Evolutionary conservation across 352 stramenopile genomes (phyloP).

Genomic region (Phytophthora pisi): DNA sequence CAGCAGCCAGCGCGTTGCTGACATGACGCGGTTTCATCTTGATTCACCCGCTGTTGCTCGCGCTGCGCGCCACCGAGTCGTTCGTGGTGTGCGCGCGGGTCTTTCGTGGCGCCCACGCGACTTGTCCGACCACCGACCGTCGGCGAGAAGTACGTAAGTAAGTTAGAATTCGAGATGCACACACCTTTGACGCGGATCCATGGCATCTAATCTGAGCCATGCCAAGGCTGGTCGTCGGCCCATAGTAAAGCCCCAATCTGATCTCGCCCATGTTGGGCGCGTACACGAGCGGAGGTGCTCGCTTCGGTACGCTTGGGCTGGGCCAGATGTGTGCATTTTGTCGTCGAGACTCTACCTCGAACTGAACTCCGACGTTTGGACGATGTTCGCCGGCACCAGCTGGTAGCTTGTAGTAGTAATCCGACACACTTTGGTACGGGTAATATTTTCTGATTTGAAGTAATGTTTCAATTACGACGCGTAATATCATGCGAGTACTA

Average conservation of each 20-base stretch:
- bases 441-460: no score
- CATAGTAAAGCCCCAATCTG: background rate
- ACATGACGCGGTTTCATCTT: background rate
- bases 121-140: background rate
- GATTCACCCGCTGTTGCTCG: background rate
- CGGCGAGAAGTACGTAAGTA: no score
- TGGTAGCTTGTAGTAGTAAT: no score
- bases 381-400: no score
- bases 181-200: background rate
- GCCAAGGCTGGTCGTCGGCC: background rate
- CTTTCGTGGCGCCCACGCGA: background rate
- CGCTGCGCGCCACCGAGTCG: background rate
- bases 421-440: no score
- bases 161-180: no score
- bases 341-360: no score
- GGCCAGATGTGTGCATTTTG: background rate
- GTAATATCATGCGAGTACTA: no score
- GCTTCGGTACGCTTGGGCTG: no score
- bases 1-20: background rate
- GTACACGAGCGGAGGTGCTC: background rate
- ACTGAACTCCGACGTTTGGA: no score
- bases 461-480: no score
- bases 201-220: conserved; percentile 20
- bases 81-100: background rate
- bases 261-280: background rate